Conservation (phyloP, 257 asterid genomes). For the Echium plantagineum region DNA sequence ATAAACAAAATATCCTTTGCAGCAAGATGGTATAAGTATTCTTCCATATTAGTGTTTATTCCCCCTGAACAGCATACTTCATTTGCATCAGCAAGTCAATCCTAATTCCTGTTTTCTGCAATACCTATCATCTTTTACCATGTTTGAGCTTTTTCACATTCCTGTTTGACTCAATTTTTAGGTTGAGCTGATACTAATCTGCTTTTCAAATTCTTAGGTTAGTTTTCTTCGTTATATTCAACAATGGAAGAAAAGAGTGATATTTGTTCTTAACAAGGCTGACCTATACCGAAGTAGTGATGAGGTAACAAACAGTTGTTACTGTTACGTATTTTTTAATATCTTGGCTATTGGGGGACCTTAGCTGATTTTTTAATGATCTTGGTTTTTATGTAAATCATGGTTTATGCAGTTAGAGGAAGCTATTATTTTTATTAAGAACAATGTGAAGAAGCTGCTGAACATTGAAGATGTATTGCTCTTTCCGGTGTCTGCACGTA, state of each 20-base stretch:
- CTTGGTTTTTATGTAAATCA: conserved; percentile 12
- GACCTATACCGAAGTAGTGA: conserved; percentile 57
- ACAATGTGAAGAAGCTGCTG: conserved; percentile 62
- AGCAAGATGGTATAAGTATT: too few relatives aligned
- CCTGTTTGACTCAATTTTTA: conserved; percentile 12
- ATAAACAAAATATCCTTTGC: too few relatives aligned
- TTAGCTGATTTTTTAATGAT: conserved; percentile 6
- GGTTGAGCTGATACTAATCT: conserved; percentile 15
- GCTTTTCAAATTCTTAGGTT: conserved; percentile 44
- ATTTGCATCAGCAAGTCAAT: too few relatives aligned
- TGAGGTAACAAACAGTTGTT: conserved; percentile 48
- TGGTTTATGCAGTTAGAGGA: conserved; percentile 59
- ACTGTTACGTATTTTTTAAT: conserved; percentile 12
- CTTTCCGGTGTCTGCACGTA: conserved; percentile 84
- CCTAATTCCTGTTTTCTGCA: too few relatives aligned
- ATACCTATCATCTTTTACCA: too few relatives aligned
- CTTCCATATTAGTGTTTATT: too few relatives aligned
- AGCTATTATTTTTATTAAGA: conserved; percentile 73
- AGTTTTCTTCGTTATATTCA: conserved; percentile 87
- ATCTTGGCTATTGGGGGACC: neutral
- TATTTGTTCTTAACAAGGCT: conserved; percentile 82
- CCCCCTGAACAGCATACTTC: too few relatives aligned
- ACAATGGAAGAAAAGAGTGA: conserved; percentile 84
- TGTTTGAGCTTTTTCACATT: conserved; percentile 2
- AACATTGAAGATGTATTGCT: conserved; percentile 58